Evolutionary conservation across 345 rosid genomes (phyloP).

Genomic region (Pugionium dolabratum): DNA sequence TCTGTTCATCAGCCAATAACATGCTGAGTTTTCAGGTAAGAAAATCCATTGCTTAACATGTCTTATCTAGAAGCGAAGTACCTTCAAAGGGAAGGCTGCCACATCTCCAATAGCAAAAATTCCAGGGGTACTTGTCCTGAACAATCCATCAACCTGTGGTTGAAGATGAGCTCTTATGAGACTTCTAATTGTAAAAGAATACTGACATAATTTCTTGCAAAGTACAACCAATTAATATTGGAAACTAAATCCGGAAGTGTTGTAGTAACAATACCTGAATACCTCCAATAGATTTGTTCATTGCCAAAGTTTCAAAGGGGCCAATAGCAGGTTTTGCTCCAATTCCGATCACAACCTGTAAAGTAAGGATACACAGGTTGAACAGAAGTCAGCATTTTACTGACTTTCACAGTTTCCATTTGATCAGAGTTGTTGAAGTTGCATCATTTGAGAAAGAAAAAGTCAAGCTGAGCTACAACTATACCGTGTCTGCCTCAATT

Average conservation of each 20-base stretch:
- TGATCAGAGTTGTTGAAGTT: conserved; percentile 15
- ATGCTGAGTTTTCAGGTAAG: conserved; percentile 19
- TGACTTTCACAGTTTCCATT: conserved; percentile 19
- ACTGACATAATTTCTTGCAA: background rate
- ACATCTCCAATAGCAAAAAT: conserved; percentile 97
- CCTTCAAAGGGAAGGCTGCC: conserved; percentile 96
- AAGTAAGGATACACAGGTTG: conserved; percentile 10
- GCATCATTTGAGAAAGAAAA: conserved; percentile 20
- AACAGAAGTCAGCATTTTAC: conserved; percentile 1
- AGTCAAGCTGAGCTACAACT: conserved; percentile 21
- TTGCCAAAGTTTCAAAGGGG: conserved; percentile 68
- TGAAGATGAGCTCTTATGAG: conserved; percentile 31
- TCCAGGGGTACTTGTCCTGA: conserved; percentile 81
- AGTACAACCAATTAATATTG: background rate
- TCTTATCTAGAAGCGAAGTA: conserved; percentile 39
- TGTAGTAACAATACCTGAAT: conserved; percentile 59
- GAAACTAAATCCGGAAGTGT: background rate
- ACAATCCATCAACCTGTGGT: conserved; percentile 79
- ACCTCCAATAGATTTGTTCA: conserved; percentile 72
- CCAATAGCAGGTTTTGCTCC: conserved; percentile 88
- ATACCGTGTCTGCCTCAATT: conserved; percentile 79
- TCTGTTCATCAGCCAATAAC: conserved; percentile 47
- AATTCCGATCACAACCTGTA: conserved; percentile 81
- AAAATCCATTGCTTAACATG: conserved; percentile 6
- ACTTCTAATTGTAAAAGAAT: background rate